These are phyloP conservation scores for Dispira parvispora DNA, from an alignment of 192 early-diverging fungal species.

Conservation along the genomic window DNA sequence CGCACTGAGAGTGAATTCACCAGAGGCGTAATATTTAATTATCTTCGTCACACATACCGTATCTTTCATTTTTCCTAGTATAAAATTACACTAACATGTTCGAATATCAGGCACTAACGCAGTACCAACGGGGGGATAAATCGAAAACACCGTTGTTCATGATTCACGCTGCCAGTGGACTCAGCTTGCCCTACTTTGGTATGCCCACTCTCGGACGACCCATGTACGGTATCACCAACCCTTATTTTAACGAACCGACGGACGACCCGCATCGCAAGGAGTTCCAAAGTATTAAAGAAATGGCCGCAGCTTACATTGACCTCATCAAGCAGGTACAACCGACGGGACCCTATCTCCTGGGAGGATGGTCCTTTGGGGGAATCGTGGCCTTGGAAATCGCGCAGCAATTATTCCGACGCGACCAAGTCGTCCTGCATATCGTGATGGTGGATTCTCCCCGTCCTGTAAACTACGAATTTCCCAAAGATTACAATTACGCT, in stretches of 20 bases:
- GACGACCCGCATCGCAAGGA: background rate
- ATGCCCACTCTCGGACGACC: constrained; percentile 1
- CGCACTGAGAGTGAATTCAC: too few relatives aligned
- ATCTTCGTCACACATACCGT: too few relatives aligned
- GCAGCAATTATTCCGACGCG: background rate
- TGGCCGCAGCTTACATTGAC: background rate
- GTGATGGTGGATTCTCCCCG: background rate
- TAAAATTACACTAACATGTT: background rate
- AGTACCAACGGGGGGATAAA: background rate
- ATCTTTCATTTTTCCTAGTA: too few relatives aligned
- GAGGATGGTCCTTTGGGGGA: constrained; percentile 5
- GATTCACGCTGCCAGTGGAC: constrained; percentile 8
- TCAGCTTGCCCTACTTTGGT: constrained; percentile 4
- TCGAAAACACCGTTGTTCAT: background rate
- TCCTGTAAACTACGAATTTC: background rate
- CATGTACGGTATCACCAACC: constrained; percentile 7
- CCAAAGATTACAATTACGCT: background rate
- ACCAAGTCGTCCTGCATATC: background rate
- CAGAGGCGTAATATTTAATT: too few relatives aligned
- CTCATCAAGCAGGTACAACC: background rate
- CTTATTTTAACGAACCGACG: constrained; percentile 8
- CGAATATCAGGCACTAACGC: constrained; percentile 2
- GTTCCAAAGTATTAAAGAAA: background rate
- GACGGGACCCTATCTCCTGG: constrained; percentile 1
- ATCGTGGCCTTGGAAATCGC: constrained; percentile 6